These are phyloP conservation scores for Cladosporium velox DNA, from an alignment of 2,329 filamentous ascomycete genomes.

Conservation along the genomic window DNA sequence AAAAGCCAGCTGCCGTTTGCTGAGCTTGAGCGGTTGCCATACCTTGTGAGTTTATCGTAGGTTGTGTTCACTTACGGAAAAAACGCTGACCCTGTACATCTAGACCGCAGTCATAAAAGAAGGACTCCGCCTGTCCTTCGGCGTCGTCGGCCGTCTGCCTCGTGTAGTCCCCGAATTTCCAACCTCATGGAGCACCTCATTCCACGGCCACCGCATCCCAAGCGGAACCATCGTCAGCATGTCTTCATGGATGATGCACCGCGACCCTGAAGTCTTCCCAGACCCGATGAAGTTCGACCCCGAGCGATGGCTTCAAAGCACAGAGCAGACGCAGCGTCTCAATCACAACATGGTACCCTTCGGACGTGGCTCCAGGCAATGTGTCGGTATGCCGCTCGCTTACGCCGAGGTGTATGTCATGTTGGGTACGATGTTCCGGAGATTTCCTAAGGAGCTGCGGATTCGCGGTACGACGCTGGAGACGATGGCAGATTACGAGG, in stretches of 20 bases:
- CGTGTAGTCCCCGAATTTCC: conserved; percentile 35
- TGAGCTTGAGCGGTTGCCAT: background rate
- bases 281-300: conserved; percentile 40
- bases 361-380: conserved; percentile 39
- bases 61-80: too few relatives aligned
- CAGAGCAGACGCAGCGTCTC: conserved; percentile 25
- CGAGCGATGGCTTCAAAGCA: conserved; percentile 37
- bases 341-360: conserved; percentile 43
- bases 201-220: conserved; percentile 14
- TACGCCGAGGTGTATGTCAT: background rate
- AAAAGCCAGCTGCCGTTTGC: background rate
- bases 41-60: background rate
- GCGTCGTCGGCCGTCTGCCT: conserved; percentile 38
- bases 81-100: background rate
- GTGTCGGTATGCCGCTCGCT: conserved; percentile 36
- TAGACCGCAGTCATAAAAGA: conserved; percentile 42
- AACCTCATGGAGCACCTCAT: background rate
- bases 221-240: conserved; percentile 33
- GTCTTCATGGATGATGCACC: conserved; percentile 32
- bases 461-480: conserved; percentile 25
- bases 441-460: background rate
- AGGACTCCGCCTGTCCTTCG: conserved; percentile 40
- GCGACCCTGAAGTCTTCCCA: conserved; percentile 35
- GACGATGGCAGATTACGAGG: conserved; percentile 36
- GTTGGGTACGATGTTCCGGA: background rate